Evolutionary conservation across 2,329 filamentous ascomycete species (phyloP), one percentile per base, ranked within the genome.

Genomic region (Fusarium sterilihyphosum): DNA sequence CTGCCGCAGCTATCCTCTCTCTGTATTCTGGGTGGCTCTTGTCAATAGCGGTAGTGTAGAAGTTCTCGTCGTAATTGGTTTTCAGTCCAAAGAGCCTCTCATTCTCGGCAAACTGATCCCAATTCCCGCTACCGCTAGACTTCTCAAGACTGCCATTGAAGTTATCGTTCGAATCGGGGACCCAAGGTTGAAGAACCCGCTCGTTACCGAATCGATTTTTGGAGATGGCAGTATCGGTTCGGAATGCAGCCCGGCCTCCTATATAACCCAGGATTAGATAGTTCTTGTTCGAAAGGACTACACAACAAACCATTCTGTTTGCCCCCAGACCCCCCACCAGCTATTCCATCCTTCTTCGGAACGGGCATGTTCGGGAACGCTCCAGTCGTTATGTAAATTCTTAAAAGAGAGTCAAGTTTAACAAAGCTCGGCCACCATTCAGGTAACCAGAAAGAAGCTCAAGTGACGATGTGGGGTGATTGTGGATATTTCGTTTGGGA

Each of bases 61-160:
- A 91, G 77, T 94, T 95, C 83, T 98, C 96, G 79, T 98, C 92
- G 81, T 98, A 99, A 78, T 95, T 94, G 60, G 93, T 96, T 83
- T 91, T 94, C 44, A 97, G 85, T 41, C 96, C 96, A 80, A 98
- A 98, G 37, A 94, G 90, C 64, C 91, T 89, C 83, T 97, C 94
- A 79, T 98, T 98, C 72, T 90, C 92, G 66, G 94, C 93, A 80
- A 99, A 99, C 82, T 99, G 96, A 81, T 99, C 96, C 96, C 96
- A 99, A 16, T 84, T 86, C 12, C 84, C 85, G 22, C 83, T 79
- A 60, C 81, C 83, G n/a, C 81, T 77, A 6, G 86, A 77, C 58
- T 85, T 90, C 78, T 96, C 94, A 31, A 98, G 87, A 54, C 92
- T 92, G 74, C 93, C 87, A 79, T 95, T 92, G 46, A 89, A 82